Evolutionary conservation across 768 basidiomycete species (phyloP).

Genomic region (Pleurotus tuoliensis): DNA sequence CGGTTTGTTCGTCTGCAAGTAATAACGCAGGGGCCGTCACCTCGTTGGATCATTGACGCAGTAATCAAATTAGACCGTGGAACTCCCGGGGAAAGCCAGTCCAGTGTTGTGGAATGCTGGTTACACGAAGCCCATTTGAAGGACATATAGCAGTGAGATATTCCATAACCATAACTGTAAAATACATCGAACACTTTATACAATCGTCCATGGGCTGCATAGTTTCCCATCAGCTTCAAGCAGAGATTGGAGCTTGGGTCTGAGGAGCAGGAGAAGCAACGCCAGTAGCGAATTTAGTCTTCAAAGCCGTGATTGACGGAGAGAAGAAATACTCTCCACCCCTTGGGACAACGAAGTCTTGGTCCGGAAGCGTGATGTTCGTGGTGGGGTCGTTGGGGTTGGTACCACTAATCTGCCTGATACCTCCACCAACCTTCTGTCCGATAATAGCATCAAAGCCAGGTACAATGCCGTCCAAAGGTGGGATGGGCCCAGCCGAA

Average conservation of each 20-base stretch:
- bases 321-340: slow-evolving; percentile 55
- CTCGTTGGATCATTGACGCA: too few relatives aligned
- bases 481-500: slow-evolving; percentile 25
- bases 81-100: too few relatives aligned
- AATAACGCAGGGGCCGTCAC: too few relatives aligned
- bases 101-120: too few relatives aligned
- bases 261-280: not conserved
- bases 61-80: too few relatives aligned
- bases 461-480: slow-evolving; percentile 16
- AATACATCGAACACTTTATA: too few relatives aligned
- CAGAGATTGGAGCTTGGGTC: not conserved
- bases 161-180: too few relatives aligned
- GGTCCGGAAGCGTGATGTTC: slow-evolving; percentile 26
- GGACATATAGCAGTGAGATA: too few relatives aligned
- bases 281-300: slow-evolving; percentile 23
- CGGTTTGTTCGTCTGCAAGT: too few relatives aligned
- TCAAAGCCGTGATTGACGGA: slow-evolving; percentile 44
- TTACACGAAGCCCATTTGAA: too few relatives aligned
- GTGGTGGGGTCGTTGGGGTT: slow-evolving; percentile 28
- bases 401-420: slow-evolving; percentile 5
- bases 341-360: slow-evolving; percentile 35
- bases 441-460: slow-evolving; percentile 51
- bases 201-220: too few relatives aligned
- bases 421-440: slow-evolving; percentile 17
- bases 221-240: not conserved